Conservation (phyloP, 2,329 filamentous ascomycete genomes). For the Alternaria arborescens region DNA sequence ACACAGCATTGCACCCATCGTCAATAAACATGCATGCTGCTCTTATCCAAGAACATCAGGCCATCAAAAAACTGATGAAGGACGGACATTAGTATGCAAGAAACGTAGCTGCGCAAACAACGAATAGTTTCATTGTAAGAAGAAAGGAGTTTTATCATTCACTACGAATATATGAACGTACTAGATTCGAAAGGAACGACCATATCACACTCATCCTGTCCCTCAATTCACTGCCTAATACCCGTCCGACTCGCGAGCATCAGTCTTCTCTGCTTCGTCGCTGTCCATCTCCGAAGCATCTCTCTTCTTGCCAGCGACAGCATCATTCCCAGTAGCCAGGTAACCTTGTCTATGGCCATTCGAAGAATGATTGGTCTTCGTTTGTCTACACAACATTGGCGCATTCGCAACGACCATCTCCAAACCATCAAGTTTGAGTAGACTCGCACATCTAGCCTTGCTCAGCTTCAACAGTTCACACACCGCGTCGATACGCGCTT, state of each 20-base stretch:
- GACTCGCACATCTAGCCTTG: constrained; percentile 7
- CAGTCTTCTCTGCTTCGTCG: neutral
- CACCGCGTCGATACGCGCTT: constrained; percentile 1
- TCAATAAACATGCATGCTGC: neutral
- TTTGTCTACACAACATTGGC: neutral
- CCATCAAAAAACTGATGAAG: neutral
- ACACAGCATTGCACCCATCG: neutral
- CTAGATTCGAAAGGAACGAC: neutral
- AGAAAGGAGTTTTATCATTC: neutral
- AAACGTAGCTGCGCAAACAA: neutral
- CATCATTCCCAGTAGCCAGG: neutral
- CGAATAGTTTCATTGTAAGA: neutral
- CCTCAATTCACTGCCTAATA: neutral
- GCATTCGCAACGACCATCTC: constrained; percentile 10
- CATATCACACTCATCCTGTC: neutral
- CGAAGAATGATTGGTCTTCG: neutral
- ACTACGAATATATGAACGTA: neutral
- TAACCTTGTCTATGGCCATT: constrained; percentile 7
- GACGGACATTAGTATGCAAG: neutral
- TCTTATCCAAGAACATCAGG: no score
- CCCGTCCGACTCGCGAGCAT: neutral
- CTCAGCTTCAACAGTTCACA: constrained; percentile 11
- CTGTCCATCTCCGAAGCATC: neutral
- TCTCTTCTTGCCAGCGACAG: neutral
- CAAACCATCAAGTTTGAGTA: constrained; percentile 6